Base-by-base conservation (phyloP, 495 filamentous ascomycete species). In the Penicillium cinerascens region DNA sequence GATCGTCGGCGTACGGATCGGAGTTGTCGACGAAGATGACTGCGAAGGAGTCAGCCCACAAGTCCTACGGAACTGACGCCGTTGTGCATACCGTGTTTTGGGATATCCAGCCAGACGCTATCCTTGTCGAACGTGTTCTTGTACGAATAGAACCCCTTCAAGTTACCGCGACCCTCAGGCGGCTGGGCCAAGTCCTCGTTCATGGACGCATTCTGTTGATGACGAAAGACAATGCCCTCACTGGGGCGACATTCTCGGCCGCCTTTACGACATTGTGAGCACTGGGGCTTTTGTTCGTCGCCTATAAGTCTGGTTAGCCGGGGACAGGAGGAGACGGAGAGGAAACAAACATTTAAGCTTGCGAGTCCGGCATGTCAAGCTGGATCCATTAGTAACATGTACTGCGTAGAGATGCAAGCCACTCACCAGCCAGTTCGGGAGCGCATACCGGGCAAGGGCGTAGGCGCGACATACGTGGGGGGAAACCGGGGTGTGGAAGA, bases 201-300 rank as follows among this genome's bases (percentile, higher is more conserved):
- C 83, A 87, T 84, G 7, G 82, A 85, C 3, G 84, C 83, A 77
- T 87, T 87, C 62, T 87, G 84, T 58, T 87, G 84, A 66, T 87
- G 84, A 33, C 84, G 78, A 59, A 86, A 87, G 17, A 85, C 78
- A 47, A 86, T 78, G 37, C 82, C 82, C 52, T 81, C 80, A 55
- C 81, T 81, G 11, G 80, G 81, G 20, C 78, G 74, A 64, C 84
- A 87, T 60, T 82, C 75, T 54, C 84, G 72, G 9, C 73, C 75
- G 5, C 81, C 83, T 61, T 83, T 84, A 55, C 67, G 67, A 68
- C 82, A 84, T 64, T 82, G 82, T 35, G 78, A 73, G 58, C 82
- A 84, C 41, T 74, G 63, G 18, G 82, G 82, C 42, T 76, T 79
- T 65, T 76, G 74, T 59, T 85, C 80, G 51, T 81, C 80, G 65